Conservation (phyloP, 805 yeast genomes). For the Monosporozyma aquatica region DNA sequence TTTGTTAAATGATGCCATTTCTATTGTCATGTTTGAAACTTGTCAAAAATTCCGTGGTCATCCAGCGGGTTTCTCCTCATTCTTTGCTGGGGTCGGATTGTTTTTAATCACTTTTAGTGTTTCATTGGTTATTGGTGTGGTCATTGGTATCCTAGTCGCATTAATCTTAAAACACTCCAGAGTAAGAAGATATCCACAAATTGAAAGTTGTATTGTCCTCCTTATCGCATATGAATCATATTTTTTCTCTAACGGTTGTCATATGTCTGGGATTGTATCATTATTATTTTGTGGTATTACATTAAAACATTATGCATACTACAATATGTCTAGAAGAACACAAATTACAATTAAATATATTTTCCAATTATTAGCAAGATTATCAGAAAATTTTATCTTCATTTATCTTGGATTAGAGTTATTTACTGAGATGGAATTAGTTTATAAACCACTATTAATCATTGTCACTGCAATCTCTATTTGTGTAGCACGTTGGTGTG, state of each 20-base stretch:
- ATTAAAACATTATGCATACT: slow-evolving; percentile 92
- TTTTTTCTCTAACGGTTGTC: slow-evolving; percentile 97
- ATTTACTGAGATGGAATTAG: slow-evolving; percentile 92
- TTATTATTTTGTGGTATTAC: slow-evolving; percentile 94
- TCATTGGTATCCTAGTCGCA: slow-evolving; percentile 84
- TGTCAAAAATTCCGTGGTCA: slow-evolving; percentile 93
- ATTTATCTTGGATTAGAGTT: slow-evolving; percentile 88
- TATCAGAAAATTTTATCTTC: slow-evolving; percentile 93
- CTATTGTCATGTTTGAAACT: slow-evolving; percentile 98
- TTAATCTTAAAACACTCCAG: slow-evolving; percentile 84
- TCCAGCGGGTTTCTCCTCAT: slow-evolving; percentile 59
- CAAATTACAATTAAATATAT: slow-evolving; percentile 94
- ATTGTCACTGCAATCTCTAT: slow-evolving; percentile 83
- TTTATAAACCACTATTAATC: slow-evolving; percentile 86
- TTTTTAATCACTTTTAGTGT: slow-evolving; percentile 90
- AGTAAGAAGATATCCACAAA: slow-evolving; percentile 89
- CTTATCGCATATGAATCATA: slow-evolving; percentile 91
- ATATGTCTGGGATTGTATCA: slow-evolving; percentile 97
- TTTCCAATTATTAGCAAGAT: slow-evolving; percentile 87
- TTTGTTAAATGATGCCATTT: slow-evolving; percentile 89
- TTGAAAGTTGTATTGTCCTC: slow-evolving; percentile 87
- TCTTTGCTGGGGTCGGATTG: slow-evolving; percentile 89
- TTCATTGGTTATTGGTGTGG: slow-evolving; percentile 80
- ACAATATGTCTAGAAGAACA: slow-evolving; percentile 93
- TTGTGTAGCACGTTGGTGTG: slow-evolving; percentile 93